Evolutionary conservation across 805 yeast genomes (phyloP), one percentile per base, ranked within the genome.

Genomic region (Metschnikowia matae): DNA sequence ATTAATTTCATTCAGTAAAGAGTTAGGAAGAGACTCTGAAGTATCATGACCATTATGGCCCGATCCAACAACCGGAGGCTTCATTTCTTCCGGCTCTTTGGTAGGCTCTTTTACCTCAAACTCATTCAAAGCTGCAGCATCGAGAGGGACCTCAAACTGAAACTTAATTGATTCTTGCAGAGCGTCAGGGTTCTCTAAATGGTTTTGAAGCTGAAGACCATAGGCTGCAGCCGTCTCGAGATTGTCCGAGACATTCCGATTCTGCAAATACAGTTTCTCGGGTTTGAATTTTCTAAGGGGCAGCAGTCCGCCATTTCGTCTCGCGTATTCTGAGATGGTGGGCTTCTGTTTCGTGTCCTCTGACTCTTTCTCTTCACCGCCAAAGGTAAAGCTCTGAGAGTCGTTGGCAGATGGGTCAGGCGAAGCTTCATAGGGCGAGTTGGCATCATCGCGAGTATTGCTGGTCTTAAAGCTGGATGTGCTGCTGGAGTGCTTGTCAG

Each of bases 141-240:
- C 43, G 26, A 46, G 44, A 14, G 52, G 49, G 4, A 47, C 31
- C 23, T 47, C 34, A 26, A 48, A 48, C 34, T 49, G 48, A 38
- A 56, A 56, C 17, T 48, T 48, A 13, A 49, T 40, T 6, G 44
- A 36, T 7, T 53, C 53, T 7, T 36, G 40, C 14, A 46, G 26
- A 23, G 15, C 29, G 0, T 49, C 51, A 7, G 38, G 33, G 35
- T 41, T 48, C 8, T 50, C 56, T 14, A 65, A 46, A 18, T 55
- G 57, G 8, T 62, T 50, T 40, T 66, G 66, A 23, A 67, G 57
- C 46, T 59, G 59, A 26, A 58, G 41, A 4, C 64, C 64, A 29
- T 63, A 54, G 1, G 66, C 65, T 1, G 70, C 70, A 6, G 62
- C 62, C 4, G 62, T 41, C 50, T 65, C 69, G 15, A 67, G 54